Evolutionary conservation across 768 basidiomycete species (phyloP).

Genomic region (Pleurotus pulmonarius): DNA sequence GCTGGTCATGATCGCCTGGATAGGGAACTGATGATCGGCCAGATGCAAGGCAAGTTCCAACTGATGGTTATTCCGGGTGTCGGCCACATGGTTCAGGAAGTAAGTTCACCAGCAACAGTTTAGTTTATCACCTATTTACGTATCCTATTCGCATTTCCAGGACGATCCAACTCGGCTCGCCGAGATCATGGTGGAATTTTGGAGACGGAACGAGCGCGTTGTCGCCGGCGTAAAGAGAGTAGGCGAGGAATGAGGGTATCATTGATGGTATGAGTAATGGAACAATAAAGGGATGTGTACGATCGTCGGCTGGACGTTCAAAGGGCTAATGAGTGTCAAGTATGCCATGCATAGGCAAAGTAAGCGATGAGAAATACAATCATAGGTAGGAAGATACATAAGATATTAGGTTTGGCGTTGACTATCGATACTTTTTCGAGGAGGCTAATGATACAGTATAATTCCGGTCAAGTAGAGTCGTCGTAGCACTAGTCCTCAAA

Average conservation of each 20-base stretch:
- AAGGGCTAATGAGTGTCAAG: conserved; percentile 2
- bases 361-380: background rate
- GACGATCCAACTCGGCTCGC: conserved; percentile 84
- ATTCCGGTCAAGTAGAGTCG: background rate
- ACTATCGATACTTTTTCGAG: background rate
- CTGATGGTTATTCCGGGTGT: conserved; percentile 82
- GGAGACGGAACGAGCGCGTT: conserved; percentile 81
- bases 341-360: background rate
- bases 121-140: no score
- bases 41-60: conserved; percentile 97
- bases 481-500: background rate
- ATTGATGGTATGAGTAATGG: background rate
- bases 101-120: conserved; percentile 26
- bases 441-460: background rate
- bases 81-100: conserved; percentile 95
- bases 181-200: conserved; percentile 82
- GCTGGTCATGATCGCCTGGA: conserved; percentile 94
- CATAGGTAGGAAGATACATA: background rate
- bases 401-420: background rate
- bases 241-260: conserved; percentile 34
- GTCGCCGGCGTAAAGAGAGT: conserved; percentile 58
- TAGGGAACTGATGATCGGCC: conserved; percentile 90
- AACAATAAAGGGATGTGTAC: conserved; percentile 9
- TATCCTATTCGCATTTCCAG: conserved; percentile 30
- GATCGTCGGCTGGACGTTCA: background rate